Base-by-base conservation (phyloP, 805 yeast genomes). In the Teunomyces cretensis region DNA sequence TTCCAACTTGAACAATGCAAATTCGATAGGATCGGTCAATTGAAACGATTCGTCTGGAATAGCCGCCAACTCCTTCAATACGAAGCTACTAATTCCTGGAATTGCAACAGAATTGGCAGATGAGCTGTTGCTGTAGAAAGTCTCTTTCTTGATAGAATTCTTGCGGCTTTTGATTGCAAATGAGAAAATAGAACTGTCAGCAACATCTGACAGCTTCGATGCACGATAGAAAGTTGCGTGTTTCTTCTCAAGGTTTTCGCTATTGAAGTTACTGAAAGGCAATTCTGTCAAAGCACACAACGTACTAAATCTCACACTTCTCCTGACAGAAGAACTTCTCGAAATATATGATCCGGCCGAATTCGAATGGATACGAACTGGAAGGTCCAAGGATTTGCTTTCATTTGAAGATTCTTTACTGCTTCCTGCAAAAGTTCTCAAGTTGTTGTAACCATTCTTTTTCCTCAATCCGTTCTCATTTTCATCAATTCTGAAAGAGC, bases 1-100 rank as follows among this genome's bases (percentile, higher is more conserved):
- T 64, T 88, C 95, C 26, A 92, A 70, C 64, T 86, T 91, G 65
- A 72, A 72, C 53, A 91, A 70, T 0, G 98, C 90, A 39, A 82
- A 80, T 42, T 74, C 76, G 11, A 90, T 70, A 0, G 96, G 96
- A 62, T 88, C 87, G 13, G 76, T 80, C 24, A 75, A 79, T 32
- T 69, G 73, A 33, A 78, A 68, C 0, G 83, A 74, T 39, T 85
- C 90, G 61, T 92, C 97, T 0, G 97, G 92, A 41, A 91, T 81
- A 5, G 86, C 86, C 1, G 95, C 95, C 39, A 90, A 74, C 56
- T 84, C 88, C 33, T 70, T 68, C 39, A 72, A 58, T 4, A 68
- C 71, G 48, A 57, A 62, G 44, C 57, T 68, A 52, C 72, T 70
- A 14, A 72, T 71, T 1, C 76, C 77, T 1, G 85, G 86, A 38